Evolutionary conservation across 768 basidiomycete species (phyloP), one percentile per base, ranked within the genome.

Genomic region (Leucogyrophana mollusca): DNA sequence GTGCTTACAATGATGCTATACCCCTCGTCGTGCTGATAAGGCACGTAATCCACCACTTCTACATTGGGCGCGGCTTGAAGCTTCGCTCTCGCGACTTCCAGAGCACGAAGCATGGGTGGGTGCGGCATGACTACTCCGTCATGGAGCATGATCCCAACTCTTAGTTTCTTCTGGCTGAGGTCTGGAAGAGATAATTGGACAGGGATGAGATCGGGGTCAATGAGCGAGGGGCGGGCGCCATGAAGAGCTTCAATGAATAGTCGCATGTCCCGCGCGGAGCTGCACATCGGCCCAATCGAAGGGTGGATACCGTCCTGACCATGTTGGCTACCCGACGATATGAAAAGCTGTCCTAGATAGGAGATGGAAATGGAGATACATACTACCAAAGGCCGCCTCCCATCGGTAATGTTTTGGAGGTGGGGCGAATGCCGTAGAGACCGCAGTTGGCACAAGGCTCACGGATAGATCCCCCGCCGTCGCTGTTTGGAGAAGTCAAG

Each of bases 341-440:
- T 13, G 10, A 58, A 22, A 66, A 59, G 43, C 59, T 58, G 35
- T 16, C 22, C 18, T 4, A 3, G 2, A 2, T 30, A 7, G 8
- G 34, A 14, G 7, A 35, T 4, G 20, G 11, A 10, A 32, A 14
- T 11, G 6, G 18, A 24, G 6, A 22, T 25, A 55, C 61, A 59
- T 41, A 62, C 62, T 49, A 57, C 49, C 43, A 49, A 14, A 59
- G 10, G 7, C 23, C 0, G 4, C 35, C 14, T 7, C 33, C 24
- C 8, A 18, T 53, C 40, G 57, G 67, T 45, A 72, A 56, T 13
- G 69, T 66, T 33, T 53, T 49, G 49, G 55, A 67, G 10, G 66
- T 62, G 0, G 72, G 71, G 10, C 76, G 66, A 22, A 78, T 57
- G 6, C 67, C 70, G 40, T 73, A 76, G 18, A 77, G 49, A 14